Evolutionary conservation across 2,329 filamentous ascomycete genomes (phyloP).

Genomic region (Lachnellula willkommii): DNA sequence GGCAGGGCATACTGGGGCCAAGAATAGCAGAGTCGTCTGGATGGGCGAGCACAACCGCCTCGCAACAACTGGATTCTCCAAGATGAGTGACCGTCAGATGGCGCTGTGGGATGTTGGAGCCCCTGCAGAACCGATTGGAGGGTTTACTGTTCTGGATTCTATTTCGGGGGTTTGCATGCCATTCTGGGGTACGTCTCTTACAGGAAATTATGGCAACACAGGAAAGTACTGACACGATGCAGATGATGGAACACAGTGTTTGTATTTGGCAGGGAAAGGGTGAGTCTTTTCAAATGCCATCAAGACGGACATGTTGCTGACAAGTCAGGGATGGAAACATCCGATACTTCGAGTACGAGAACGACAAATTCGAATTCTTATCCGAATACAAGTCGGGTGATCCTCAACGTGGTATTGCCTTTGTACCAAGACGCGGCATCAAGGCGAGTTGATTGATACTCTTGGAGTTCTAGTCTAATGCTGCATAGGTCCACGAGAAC

Average conservation of each 20-base stretch:
- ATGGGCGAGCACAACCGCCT: conserved; percentile 95
- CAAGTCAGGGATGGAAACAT: conserved; percentile 83
- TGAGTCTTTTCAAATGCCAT: conserved; percentile 40
- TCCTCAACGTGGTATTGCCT: conserved; percentile 89
- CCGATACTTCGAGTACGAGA: conserved; percentile 96
- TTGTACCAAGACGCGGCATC: conserved; percentile 89
- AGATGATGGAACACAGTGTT: conserved; percentile 87
- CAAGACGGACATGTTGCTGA: conserved; percentile 8
- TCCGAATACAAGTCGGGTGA: conserved; percentile 97
- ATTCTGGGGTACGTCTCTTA: conserved; percentile 69
- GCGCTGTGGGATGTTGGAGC: conserved; percentile 91
- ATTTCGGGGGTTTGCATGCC: conserved; percentile 99
- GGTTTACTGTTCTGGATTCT: conserved; percentile 85
- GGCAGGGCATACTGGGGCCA: conserved; percentile 82
- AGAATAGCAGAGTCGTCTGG: conserved; percentile 97
- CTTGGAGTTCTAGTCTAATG: conserved; percentile 16
- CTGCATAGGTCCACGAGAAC: conserved; percentile 74
- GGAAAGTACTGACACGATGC: conserved; percentile 18
- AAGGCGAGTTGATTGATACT: conserved; percentile 52
- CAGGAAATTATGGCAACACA: conserved; percentile 10
- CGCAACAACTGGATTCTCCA: conserved; percentile 93
- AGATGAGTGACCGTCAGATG: conserved; percentile 96
- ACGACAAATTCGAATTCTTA: conserved; percentile 97
- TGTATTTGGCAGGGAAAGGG: conserved; percentile 97
- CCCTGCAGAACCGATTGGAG: conserved; percentile 74